A percentile compares a stretch with the other conserved stretches of the same genome.
phyloP scores from a whole-genome alignment of 768 basidiomycete genomes.

The Podaxis sp. region DNA sequence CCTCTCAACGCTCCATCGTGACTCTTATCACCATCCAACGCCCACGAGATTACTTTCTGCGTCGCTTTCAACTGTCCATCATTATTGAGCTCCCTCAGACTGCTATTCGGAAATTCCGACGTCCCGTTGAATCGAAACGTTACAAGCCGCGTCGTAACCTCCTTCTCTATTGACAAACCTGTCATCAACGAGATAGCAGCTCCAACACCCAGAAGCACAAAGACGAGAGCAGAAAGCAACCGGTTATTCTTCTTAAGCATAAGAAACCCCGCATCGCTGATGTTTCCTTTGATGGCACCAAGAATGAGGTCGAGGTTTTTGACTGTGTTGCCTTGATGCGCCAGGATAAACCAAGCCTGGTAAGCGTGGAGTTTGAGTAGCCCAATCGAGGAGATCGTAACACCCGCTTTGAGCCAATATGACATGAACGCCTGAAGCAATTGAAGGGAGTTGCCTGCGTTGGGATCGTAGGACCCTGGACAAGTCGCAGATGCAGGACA shows the following conservation, averaged over 20 bases:
- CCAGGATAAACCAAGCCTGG: conserved; percentile 21
- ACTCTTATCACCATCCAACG: conserved; percentile 12
- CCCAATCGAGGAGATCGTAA: conserved; percentile 15
- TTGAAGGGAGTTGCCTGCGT: conserved; percentile 15
- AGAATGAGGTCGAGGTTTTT: conserved; percentile 20
- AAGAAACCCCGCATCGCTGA: conserved; percentile 13
- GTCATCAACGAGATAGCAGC: conserved; percentile 14
- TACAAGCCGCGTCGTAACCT: background rate
- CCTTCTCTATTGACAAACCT: conserved; percentile 17
- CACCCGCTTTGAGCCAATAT: conserved; percentile 20
- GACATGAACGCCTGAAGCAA: conserved; percentile 19
- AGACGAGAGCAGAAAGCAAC: conserved; percentile 15
- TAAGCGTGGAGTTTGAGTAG: conserved; percentile 19
- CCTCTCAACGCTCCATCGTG: conserved; percentile 16
- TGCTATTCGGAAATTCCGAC: conserved; percentile 15
- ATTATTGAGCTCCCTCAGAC: conserved; percentile 5
- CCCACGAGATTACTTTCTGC: conserved; percentile 18
- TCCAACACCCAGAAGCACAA: conserved; percentile 13
- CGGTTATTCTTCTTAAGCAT: conserved; percentile 14
- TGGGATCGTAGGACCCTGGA: conserved; percentile 15
- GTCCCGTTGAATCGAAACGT: conserved; percentile 11
- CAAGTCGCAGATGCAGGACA: conserved; percentile 17
- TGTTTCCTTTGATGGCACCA: conserved; percentile 20
- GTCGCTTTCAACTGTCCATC: conserved; percentile 16
- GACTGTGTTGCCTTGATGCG: conserved; percentile 20